Conservation (phyloP, 768 basidiomycete species). For the Mycena alexandri region DNA sequence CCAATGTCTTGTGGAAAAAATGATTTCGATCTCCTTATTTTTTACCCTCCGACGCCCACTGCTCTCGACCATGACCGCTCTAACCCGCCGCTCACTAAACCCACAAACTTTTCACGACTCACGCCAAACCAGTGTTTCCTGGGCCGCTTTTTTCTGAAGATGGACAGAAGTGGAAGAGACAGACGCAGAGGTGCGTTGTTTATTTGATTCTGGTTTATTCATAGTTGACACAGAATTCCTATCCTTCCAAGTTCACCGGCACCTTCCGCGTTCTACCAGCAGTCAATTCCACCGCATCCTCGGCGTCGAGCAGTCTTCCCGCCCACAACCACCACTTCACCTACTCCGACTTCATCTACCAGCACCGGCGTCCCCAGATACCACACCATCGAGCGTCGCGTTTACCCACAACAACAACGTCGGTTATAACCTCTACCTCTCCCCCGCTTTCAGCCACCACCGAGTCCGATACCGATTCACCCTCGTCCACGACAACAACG, state of each 20-base stretch:
- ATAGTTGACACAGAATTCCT: constrained; percentile 8
- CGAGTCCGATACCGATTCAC: neutral
- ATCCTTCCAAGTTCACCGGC: constrained; percentile 7
- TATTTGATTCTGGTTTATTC: constrained; percentile 3
- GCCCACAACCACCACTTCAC: neutral
- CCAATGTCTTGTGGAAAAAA: too few species aligned
- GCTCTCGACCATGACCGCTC: too few species aligned
- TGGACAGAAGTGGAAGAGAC: neutral
- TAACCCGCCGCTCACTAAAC: too few species aligned
- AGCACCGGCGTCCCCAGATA: constrained; percentile 9
- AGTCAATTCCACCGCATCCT: constrained; percentile 6
- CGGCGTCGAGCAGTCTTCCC: constrained; percentile 9
- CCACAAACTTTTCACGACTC: too few species aligned
- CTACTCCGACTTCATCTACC: neutral
- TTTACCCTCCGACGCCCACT: too few species aligned
- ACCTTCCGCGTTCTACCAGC: constrained; percentile 9
- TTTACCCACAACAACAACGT: neutral
- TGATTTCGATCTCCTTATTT: too few species aligned
- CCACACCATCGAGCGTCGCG: constrained; percentile 4
- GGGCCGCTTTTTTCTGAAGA: too few species aligned
- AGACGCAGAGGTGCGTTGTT: constrained; percentile 13
- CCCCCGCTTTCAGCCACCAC: constrained; percentile 4
- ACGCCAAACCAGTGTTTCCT: too few species aligned
- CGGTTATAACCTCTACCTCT: constrained; percentile 9
- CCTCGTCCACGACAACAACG: too few species aligned